Percentiles rank a stretch among this genome's conserved stretches.
Conservation (phyloP, 257 asterid species). For the Fraxinus pennsylvanica region DNA sequence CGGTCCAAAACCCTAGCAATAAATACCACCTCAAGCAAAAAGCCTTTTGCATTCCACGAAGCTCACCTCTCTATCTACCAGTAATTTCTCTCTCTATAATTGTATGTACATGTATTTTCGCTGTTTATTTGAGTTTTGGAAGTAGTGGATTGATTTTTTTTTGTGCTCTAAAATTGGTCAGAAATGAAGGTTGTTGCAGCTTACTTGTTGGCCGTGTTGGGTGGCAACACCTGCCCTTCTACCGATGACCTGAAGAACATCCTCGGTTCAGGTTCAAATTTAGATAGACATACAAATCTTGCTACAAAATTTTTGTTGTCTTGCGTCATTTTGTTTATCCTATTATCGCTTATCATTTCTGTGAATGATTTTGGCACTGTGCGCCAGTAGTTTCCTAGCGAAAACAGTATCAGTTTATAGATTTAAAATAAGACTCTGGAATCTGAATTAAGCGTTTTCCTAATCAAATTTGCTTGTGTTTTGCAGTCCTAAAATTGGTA, state of each 20-base stretch:
- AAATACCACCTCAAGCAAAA: not conserved
- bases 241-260: slow-evolving; percentile 46
- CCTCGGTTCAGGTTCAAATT: slow-evolving; percentile 40
- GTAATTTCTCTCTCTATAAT: not conserved
- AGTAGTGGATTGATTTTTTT: not conserved
- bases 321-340: no score
- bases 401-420: not conserved
- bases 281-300: not conserved
- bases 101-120: not conserved
- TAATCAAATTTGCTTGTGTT: not conserved
- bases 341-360: no score
- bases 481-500: not conserved
- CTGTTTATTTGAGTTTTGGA: not conserved
- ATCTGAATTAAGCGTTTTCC: not conserved
- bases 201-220: slow-evolving; percentile 57
- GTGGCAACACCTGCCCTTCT: slow-evolving; percentile 49
- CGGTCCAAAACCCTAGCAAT: slow-evolving; percentile 20
- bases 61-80: not conserved
- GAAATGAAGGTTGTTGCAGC: slow-evolving; percentile 59
- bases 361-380: no score
- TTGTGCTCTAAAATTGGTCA: not conserved
- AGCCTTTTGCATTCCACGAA: not conserved
- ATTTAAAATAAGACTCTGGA: not conserved
- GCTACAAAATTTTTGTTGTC: not conserved
- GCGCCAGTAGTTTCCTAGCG: not conserved